Evolutionary conservation across 1,139 yeast species (phyloP).

Genomic region (Zygosaccharomyces sapae): DNA sequence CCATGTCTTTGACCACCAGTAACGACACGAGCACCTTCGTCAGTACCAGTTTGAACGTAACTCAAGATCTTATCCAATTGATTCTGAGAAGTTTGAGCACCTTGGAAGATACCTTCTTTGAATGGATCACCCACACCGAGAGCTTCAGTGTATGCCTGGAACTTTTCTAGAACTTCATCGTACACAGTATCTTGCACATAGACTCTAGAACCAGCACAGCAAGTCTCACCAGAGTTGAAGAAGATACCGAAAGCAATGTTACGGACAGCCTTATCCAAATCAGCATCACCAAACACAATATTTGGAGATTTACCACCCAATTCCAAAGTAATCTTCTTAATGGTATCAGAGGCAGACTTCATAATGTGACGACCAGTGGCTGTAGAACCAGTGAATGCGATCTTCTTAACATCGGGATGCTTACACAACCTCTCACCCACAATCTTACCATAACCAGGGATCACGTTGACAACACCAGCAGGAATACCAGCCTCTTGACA

Average conservation of each 20-base stretch:
- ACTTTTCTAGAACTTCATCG: conserved; percentile 49
- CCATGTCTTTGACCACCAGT: conserved; percentile 61
- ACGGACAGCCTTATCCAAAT: conserved; percentile 48
- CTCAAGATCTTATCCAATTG: conserved; percentile 58
- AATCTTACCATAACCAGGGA: conserved; percentile 64
- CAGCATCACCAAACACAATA: conserved; percentile 56
- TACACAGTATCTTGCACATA: conserved; percentile 60
- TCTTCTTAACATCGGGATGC: conserved; percentile 62
- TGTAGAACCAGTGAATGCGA: conserved; percentile 87
- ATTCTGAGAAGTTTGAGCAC: conserved; percentile 58
- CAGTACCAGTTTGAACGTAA: conserved; percentile 53
- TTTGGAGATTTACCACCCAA: conserved; percentile 67
- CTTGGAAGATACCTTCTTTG: conserved; percentile 56
- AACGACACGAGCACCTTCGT: conserved; percentile 57
- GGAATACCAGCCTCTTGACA: conserved; percentile 74
- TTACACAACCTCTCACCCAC: conserved; percentile 57
- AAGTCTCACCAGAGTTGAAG: conserved; percentile 68
- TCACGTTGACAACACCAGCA: conserved; percentile 69
- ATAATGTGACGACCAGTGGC: conserved; percentile 71
- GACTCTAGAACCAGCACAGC: conserved; percentile 67
- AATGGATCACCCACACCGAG: conserved; percentile 73
- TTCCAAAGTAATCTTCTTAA: conserved; percentile 74
- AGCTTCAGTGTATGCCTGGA: conserved; percentile 62
- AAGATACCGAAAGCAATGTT: conserved; percentile 47
- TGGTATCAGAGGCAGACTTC: conserved; percentile 60